Conservation (phyloP, 2,329 filamentous ascomycete genomes). For the Aspergillus hiratsukae region DNA sequence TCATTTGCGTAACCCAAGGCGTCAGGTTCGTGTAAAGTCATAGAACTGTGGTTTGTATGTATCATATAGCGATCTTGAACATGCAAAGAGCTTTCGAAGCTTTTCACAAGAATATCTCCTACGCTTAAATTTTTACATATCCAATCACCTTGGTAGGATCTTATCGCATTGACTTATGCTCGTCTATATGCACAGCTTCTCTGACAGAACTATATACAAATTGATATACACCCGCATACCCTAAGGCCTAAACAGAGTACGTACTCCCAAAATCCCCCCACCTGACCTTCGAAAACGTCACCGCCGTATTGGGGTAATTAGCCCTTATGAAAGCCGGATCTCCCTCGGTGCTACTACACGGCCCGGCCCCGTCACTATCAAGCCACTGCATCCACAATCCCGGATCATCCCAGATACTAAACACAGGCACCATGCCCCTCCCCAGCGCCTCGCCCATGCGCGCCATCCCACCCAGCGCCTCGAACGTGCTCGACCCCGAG, state of each 20-base stretch:
- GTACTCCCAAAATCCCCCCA: slow-evolving; percentile 60
- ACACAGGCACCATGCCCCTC: slow-evolving; percentile 58
- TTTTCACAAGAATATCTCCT: not conserved
- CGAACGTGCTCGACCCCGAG: slow-evolving; percentile 46
- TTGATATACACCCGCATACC: not conserved
- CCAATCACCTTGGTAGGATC: not conserved
- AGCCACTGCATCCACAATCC: slow-evolving; percentile 55
- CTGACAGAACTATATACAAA: not conserved
- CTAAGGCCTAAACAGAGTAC: slow-evolving; percentile 13
- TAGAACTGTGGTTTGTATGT: not conserved
- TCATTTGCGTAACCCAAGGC: not conserved
- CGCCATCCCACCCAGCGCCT: slow-evolving; percentile 49
- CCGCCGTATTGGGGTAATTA: slow-evolving; percentile 46
- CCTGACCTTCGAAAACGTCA: slow-evolving; percentile 55
- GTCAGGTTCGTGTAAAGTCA: not conserved
- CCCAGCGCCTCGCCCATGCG: slow-evolving; percentile 52
- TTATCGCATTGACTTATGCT: not conserved
- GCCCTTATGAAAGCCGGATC: slow-evolving; percentile 47
- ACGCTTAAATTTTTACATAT: too few relatives aligned
- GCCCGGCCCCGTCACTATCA: slow-evolving; percentile 49
- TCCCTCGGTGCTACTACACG: slow-evolving; percentile 53
- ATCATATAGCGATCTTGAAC: not conserved
- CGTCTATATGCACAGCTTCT: not conserved
- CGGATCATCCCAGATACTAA: slow-evolving; percentile 55
- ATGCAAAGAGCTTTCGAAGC: not conserved